These are phyloP conservation scores for Drosera spatulata DNA, from an alignment of 179 eudicot species.

Conservation along the genomic window DNA sequence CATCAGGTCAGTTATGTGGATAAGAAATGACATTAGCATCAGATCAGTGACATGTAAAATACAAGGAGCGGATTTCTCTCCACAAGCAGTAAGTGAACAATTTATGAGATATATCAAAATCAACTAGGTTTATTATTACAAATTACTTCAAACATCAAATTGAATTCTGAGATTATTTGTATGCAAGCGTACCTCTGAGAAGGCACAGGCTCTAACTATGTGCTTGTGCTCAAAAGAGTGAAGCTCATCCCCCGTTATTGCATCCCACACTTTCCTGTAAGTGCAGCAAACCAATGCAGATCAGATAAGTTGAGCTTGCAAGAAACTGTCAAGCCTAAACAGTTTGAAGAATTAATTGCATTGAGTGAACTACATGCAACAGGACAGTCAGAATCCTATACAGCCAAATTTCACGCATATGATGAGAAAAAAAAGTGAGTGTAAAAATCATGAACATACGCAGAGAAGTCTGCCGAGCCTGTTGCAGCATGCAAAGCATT, in stretches of 20 bases:
- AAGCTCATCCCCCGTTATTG: conserved; percentile 81
- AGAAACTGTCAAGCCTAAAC: neutral
- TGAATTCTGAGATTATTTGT: no score
- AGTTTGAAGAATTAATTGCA: neutral
- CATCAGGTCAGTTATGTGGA: no score
- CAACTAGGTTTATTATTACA: no score
- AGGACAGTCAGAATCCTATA: neutral
- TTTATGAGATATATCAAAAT: no score
- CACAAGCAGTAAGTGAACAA: no score
- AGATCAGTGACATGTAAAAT: no score
- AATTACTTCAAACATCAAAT: no score
- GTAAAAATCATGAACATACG: conserved; percentile 36
- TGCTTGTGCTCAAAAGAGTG: conserved; percentile 98
- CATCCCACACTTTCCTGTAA: conserved; percentile 96
- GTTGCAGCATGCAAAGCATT: conserved; percentile 89
- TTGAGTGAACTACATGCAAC: neutral
- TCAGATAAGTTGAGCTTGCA: neutral
- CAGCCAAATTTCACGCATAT: neutral
- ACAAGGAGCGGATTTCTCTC: no score
- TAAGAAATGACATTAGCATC: no score
- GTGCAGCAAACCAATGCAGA: conserved; percentile 6
- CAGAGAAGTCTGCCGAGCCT: conserved; percentile 92
- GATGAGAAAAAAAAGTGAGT: neutral
- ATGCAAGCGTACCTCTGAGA: conserved; percentile 52
- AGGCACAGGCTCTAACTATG: conserved; percentile 91